Conservation (phyloP, 768 basidiomycete genomes). For the Rhodocollybia butyracea region DNA sequence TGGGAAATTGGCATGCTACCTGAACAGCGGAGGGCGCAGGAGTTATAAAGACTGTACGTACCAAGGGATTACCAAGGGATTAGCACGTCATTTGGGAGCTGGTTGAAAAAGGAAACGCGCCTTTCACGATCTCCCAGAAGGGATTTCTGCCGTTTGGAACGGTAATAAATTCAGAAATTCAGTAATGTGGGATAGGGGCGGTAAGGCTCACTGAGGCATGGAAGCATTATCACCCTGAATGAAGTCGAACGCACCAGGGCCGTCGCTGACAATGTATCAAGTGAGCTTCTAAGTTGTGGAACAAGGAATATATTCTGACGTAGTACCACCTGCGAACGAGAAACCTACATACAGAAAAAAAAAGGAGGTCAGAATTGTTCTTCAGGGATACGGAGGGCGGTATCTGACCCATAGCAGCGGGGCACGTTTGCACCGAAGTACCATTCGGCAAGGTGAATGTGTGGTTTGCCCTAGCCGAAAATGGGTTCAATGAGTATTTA, state of each 20-base stretch:
- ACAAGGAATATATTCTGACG: conserved; percentile 34
- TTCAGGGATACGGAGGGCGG: not conserved
- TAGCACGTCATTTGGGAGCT: no score
- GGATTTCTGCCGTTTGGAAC: conserved; percentile 63
- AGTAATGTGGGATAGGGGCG: not conserved
- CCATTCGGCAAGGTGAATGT: conserved; percentile 66
- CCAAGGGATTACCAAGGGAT: no score
- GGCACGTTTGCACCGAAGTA: conserved; percentile 65
- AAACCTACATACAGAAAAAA: conserved; percentile 42
- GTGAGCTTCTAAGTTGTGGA: not conserved
- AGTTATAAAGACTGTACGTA: conserved; percentile 65
- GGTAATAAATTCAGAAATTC: not conserved
- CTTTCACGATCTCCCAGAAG: conserved; percentile 80
- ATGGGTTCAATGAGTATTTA: conserved; percentile 1
- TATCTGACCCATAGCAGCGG: conserved; percentile 69
- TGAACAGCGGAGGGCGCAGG: conserved; percentile 62
- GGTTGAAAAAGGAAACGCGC: conserved; percentile 15
- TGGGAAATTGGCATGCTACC: conserved; percentile 68
- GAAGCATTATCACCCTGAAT: conserved; percentile 70
- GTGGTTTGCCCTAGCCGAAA: conserved; percentile 50
- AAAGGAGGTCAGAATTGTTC: not conserved
- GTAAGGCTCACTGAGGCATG: conserved; percentile 44
- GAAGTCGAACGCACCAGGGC: conserved; percentile 78
- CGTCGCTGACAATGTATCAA: conserved; percentile 45
- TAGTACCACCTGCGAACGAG: conserved; percentile 78